Base-by-base conservation (phyloP, 2,329 filamentous ascomycete genomes). In the Plenodomus tracheiphilus region DNA sequence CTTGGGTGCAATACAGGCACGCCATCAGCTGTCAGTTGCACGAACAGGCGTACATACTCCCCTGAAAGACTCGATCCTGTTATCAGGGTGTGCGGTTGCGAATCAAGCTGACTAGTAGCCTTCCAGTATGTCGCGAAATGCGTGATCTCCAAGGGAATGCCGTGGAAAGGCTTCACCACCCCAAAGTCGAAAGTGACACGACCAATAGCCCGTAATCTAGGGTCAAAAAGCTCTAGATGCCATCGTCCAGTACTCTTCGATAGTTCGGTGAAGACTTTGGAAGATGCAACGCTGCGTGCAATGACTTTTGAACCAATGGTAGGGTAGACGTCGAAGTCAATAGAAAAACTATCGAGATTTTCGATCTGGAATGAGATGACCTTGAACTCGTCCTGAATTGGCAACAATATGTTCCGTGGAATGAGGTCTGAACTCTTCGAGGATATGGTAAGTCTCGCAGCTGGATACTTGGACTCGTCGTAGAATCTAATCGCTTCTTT, bases 91-190 rank as follows among this genome's bases (percentile, higher is more conserved):
- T 84, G 94, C 19, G 88, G 87, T 39, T 91, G 89, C 42, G 89
- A 86, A 69, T 96, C 91, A 40, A 94, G 82, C 61, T 96, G 91
- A 65, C 91, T 96, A 1, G 94, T 99, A 0, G 93, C 93, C 74
- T 97, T 99, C 94, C 94, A 99, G 73, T 99, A 99, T 0, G 94
- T 97, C 55, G 96, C 94, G 63, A 97, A 99, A 66, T 97, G 92
- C 1, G 94, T 96, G 52, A 99, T 97, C 72, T 99, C 94, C 18
- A 99, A 79, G 3, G 94, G 91, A 52, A 91, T 88, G 7, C 94
- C 93, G 54, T 86, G 85, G 75, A 97, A 99, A 0, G 94, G 94
- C 66, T 96, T 97, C 70, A 99, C 95, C 20, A 97, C 91, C 69
- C 97, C 92, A 46, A 91, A 96, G 57, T 89, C 89, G 77, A 99